Conservation (phyloP, 2,329 filamentous ascomycete species). For the Diaporthe capsici region DNA sequence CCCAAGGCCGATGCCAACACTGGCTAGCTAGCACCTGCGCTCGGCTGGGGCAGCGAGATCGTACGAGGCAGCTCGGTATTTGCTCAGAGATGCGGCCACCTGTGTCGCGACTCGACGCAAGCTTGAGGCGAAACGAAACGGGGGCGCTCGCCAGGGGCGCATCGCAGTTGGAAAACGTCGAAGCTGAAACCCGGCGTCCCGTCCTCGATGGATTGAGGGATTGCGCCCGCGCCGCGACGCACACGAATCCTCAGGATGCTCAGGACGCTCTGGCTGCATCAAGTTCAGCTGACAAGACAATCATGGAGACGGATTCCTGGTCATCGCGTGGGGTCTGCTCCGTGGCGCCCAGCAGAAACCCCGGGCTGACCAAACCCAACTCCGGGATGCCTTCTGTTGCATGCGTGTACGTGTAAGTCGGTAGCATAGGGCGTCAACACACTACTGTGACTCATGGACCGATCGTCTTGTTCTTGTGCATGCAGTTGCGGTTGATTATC, state of each 20-base stretch:
- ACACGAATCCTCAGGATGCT: neutral
- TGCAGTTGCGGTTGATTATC: neutral
- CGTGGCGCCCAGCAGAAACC: constrained; percentile 19
- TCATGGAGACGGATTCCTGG: neutral
- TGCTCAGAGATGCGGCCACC: neutral
- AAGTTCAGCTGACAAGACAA: constrained; percentile 18
- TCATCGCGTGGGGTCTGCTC: neutral
- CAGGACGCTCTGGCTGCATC: constrained; percentile 3
- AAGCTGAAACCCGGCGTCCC: constrained; percentile 14
- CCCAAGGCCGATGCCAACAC: constrained; percentile 14
- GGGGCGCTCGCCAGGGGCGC: constrained; percentile 8
- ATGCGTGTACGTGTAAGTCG: neutral
- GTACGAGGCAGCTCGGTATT: constrained; percentile 15
- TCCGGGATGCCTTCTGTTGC: constrained; percentile 5
- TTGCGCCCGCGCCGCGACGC: constrained; percentile 4
- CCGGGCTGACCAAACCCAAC: constrained; percentile 5
- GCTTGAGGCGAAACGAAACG: constrained; percentile 13
- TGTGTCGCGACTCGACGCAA: constrained; percentile 14
- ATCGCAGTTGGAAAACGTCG: constrained; percentile 1
- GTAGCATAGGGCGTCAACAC: neutral
- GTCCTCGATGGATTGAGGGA: constrained; percentile 4
- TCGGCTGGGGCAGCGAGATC: neutral
- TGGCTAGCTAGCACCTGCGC: neutral
- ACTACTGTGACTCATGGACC: constrained; percentile 2
- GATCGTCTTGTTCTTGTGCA: constrained; percentile 6